phyloP scores from a whole-genome alignment of 495 filamentous ascomycete species.

The Aspergillus incahuasiensis region DNA sequence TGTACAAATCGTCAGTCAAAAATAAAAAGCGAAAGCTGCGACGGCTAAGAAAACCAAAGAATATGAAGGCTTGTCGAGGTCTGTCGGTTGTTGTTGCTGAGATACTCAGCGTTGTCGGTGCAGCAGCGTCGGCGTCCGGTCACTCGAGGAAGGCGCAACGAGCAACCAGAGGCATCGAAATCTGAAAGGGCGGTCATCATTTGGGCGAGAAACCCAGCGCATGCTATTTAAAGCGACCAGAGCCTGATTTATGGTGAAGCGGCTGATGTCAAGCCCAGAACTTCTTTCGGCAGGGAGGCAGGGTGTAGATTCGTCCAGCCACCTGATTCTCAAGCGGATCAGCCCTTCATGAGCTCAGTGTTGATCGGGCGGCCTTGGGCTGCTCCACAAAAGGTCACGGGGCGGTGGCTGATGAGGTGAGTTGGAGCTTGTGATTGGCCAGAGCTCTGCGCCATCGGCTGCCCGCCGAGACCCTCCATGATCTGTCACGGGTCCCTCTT shows the following conservation, averaged over 20 bases:
- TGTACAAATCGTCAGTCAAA: constrained; percentile 2
- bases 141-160: constrained; percentile 10
- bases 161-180: background rate
- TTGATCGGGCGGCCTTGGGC: constrained; percentile 11
- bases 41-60: background rate
- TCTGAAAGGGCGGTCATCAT: background rate
- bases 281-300: background rate
- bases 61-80: constrained; percentile 1
- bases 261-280: background rate
- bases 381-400: constrained; percentile 6
- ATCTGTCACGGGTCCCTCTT: background rate
- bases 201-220: background rate
- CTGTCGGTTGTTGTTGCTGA: background rate
- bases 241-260: background rate
- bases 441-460: background rate
- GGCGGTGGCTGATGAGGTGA: background rate
- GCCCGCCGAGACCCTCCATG: background rate
- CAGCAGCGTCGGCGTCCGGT: constrained; percentile 1
- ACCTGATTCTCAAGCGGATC: constrained; percentile 6
- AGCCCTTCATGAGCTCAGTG: background rate
- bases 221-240: constrained; percentile 9
- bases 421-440: background rate
- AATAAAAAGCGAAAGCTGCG: background rate
- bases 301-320: constrained; percentile 15
- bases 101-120: background rate